Base-by-base conservation (phyloP, 257 asterid species). In the Solanum etuberosum region DNA sequence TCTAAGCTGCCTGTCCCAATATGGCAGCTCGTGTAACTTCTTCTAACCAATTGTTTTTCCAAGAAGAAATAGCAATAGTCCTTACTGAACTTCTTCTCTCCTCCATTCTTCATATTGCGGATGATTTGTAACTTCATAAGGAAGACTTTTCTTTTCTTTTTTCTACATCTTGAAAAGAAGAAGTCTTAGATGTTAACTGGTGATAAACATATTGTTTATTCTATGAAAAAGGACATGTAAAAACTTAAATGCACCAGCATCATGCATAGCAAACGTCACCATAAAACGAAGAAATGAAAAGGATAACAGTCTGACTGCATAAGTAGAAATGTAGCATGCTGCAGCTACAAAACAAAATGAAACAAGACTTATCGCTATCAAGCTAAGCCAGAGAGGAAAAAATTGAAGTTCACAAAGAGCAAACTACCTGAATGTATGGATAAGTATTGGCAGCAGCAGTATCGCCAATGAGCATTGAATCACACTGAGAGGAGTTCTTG, bases 391-490 rank as follows among this genome's bases (percentile, higher is more conserved):
- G 46, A 23, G 43, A 43, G 25, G 21, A 16, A 42, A 27, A 8
- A 12, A 85, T 70, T 68, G 0, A 9, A 70, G 29, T 46, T 31
- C 83, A 29, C 31, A 85, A 27, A 16, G 37, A 46, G 23, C 18
- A 70, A 65, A 27, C 23, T 89, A 97, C 99, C 99, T 97, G 99
- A 91, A 95, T 95, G 78, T 95, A 95, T 0, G 98, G 99, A 80
- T 97, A 97, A 83, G 99, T 97, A 86, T 97, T 97, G 70, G 99
- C 99, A 83, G 95, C 98, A 23, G 99, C 98, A 54, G 84, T 90
- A 83, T 93, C 89, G 5, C 99, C 99, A 51, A 97, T 96, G 31
- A 97, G 98, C 99, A 97, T 96, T 0, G 99, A 97, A 88, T 97
- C 99, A 88, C 99, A 97, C 57, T 97, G 99, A 0, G 99, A 97